phyloP scores from a whole-genome alignment of 805 yeast species.

The Saccharomycopsis javanensis region DNA sequence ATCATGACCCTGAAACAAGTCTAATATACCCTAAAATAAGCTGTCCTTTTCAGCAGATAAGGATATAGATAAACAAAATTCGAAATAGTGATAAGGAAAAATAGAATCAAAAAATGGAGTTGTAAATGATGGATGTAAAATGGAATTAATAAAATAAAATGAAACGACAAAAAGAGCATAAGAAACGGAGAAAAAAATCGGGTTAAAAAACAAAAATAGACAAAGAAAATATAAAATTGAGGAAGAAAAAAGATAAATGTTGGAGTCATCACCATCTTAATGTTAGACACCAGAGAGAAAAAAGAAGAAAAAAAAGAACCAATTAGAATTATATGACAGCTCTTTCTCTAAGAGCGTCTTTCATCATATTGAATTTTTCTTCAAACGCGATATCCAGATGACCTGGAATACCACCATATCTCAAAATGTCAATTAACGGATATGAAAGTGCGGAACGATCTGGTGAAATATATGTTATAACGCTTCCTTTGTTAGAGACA shows the following conservation, averaged over 20 bases:
- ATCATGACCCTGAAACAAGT: not conserved
- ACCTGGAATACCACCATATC: slow-evolving; percentile 38
- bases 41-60: not conserved
- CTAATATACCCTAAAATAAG: not conserved
- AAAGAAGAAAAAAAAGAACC: not conserved
- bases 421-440: slow-evolving; percentile 41
- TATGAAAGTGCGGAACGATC: slow-evolving; percentile 61
- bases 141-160: not conserved
- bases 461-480: slow-evolving; percentile 75
- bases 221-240: not conserved
- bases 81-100: not conserved
- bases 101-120: not conserved
- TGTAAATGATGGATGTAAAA: not conserved
- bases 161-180: not conserved
- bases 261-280: too few relatives aligned
- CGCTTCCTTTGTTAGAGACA: slow-evolving; percentile 63
- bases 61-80: not conserved
- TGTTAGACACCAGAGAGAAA: too few relatives aligned
- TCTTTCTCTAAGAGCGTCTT: slow-evolving; percentile 47
- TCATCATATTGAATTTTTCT: slow-evolving; percentile 46
- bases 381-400: slow-evolving; percentile 35
- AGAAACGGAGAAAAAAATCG: not conserved
- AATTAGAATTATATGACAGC: slow-evolving; percentile 13
- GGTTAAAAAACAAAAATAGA: not conserved
- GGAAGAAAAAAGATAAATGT: not conserved